Percentiles rank a stretch among this genome's conserved stretches.
Conservation (phyloP, 805 yeast species). For the Barnettozyma wickerhamii region DNA sequence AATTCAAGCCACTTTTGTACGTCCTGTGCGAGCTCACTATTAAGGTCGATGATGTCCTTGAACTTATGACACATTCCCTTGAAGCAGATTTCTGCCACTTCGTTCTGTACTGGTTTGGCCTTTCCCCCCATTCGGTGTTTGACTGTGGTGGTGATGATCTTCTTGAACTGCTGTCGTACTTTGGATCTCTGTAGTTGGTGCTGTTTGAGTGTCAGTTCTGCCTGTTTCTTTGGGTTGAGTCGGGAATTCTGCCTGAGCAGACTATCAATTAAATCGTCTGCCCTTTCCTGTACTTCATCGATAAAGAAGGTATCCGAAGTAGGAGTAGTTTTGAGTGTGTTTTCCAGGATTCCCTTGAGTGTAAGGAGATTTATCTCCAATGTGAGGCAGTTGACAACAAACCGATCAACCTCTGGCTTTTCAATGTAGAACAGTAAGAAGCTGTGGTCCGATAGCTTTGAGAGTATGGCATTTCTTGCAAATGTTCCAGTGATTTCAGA, state of each 20-base stretch:
- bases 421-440: constrained; percentile 22
- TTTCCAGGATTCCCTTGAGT: constrained; percentile 8
- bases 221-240: constrained; percentile 17
- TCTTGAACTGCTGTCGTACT: constrained; percentile 17
- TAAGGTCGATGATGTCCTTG: constrained; percentile 9
- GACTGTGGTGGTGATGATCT: constrained; percentile 16
- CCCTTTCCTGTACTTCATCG: constrained; percentile 16
- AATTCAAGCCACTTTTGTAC: constrained; percentile 18
- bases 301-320: constrained; percentile 13
- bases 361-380: constrained; percentile 14
- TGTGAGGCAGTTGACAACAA: constrained; percentile 18
- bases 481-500: constrained; percentile 11
- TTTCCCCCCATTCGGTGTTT: constrained; percentile 12
- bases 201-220: constrained; percentile 15
- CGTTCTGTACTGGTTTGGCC: constrained; percentile 15
- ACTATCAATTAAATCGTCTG: constrained; percentile 24
- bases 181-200: constrained; percentile 15
- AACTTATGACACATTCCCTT: constrained; percentile 21
- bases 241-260: constrained; percentile 15
- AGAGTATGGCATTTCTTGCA: constrained; percentile 14
- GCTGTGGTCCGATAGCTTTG: constrained; percentile 7
- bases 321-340: background rate
- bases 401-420: background rate
- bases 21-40: constrained; percentile 10
- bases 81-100: constrained; percentile 24